phyloP scores from a whole-genome alignment of 2,329 filamentous ascomycete genomes.

The Beauveria scarabaeidicola region DNA sequence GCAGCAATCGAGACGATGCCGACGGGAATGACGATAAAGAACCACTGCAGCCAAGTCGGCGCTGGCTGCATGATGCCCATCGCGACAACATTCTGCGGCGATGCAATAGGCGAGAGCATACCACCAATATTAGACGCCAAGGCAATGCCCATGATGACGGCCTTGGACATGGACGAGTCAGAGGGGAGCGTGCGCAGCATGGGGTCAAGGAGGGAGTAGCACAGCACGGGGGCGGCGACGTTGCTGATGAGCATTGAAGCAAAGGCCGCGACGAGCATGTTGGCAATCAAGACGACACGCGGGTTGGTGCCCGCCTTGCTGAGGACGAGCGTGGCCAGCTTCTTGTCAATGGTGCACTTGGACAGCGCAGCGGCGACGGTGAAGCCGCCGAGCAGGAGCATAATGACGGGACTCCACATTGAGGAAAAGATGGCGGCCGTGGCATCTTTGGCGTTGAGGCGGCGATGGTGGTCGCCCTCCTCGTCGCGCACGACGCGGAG shows the following conservation, averaged over 20 bases:
- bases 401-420: conserved; percentile 99
- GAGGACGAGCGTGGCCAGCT: conserved; percentile 90
- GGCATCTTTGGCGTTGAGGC: conserved; percentile 72
- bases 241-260: conserved; percentile 99
- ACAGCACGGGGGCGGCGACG: conserved; percentile 90
- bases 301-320: conserved; percentile 94
- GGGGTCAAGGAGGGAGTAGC: conserved; percentile 96
- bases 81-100: conserved; percentile 94
- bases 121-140: conserved; percentile 93
- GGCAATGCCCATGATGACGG: conserved; percentile 89
- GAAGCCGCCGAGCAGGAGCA: conserved; percentile 93
- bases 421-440: conserved; percentile 80
- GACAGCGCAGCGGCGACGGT: conserved; percentile 90
- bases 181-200: conserved; percentile 87
- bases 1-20: conserved; percentile 79
- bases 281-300: conserved; percentile 82
- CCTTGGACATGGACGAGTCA: conserved; percentile 89
- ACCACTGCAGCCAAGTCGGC: conserved; percentile 93
- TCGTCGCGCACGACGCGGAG: conserved; percentile 77
- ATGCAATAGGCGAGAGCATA: conserved; percentile 93
- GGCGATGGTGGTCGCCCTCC: conserved; percentile 48
- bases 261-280: conserved; percentile 97
- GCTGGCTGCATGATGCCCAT: conserved; percentile 89
- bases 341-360: conserved; percentile 96
- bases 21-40: conserved; percentile 90